A percentile compares a stretch with the other conserved stretches of the same genome.
Conservation (phyloP, 192 early-diverging fungal genomes). For the Umbelopsis sp. region DNA sequence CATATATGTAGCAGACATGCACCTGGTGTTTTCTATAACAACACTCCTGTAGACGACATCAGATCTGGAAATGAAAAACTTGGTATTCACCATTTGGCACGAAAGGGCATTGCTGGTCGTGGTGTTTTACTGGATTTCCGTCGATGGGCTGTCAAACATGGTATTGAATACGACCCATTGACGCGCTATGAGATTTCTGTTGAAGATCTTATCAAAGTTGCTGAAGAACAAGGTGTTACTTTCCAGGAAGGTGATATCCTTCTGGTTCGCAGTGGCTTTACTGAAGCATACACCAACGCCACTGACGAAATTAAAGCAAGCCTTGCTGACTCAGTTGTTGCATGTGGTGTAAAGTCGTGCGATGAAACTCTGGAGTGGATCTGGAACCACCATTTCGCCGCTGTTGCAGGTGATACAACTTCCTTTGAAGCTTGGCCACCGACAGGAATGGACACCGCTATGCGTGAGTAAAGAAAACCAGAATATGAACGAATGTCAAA, state of each 20-base stretch:
- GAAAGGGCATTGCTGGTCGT: conserved; percentile 33
- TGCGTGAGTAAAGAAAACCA: conserved; percentile 22
- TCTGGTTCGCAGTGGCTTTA: conserved; percentile 33
- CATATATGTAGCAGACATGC: conserved; percentile 25
- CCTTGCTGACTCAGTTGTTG: background rate
- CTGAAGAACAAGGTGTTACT: conserved; percentile 20
- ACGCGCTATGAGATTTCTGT: conserved; percentile 23
- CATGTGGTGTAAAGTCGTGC: conserved; percentile 32
- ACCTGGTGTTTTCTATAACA: conserved; percentile 30
- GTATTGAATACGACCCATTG: conserved; percentile 26
- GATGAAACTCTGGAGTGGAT: conserved; percentile 32
- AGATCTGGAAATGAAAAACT: conserved; percentile 15
- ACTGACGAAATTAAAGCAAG: background rate
- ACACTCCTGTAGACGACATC: conserved; percentile 1
- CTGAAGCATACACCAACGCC: conserved; percentile 10
- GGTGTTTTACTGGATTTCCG: conserved; percentile 32
- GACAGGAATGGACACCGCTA: conserved; percentile 1
- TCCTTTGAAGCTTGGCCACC: conserved; percentile 31
- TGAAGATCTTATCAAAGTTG: conserved; percentile 25
- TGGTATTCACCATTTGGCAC: conserved; percentile 37
- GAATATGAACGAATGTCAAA: background rate
- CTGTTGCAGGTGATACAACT: conserved; percentile 26
- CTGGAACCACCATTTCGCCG: conserved; percentile 37
- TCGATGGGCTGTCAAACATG: conserved; percentile 24
- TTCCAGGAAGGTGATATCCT: conserved; percentile 37